These are phyloP conservation scores for Xylaria cubensis DNA, from an alignment of 495 filamentous ascomycete genomes.

Conservation along the genomic window DNA sequence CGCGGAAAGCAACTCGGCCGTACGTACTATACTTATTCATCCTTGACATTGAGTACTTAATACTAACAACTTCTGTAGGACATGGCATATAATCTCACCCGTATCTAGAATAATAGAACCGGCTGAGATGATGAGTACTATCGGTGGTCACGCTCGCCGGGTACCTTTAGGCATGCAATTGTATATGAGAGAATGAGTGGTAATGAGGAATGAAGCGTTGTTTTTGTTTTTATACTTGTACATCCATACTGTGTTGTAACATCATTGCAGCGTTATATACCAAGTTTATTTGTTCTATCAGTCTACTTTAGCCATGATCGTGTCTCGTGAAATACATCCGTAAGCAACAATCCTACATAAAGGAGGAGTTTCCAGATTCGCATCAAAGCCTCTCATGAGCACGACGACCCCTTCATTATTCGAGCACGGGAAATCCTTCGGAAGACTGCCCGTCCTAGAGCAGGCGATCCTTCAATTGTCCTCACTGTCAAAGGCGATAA, in stretches of 20 bases:
- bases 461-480: no score
- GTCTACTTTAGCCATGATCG: not conserved
- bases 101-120: not conserved
- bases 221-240: slow-evolving; percentile 4
- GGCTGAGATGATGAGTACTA: not conserved
- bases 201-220: slow-evolving; percentile 7
- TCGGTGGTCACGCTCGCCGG: not conserved
- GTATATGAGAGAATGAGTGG: not conserved
- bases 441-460: no score
- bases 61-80: slow-evolving; percentile 24
- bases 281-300: not conserved
- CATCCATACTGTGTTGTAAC: not conserved
- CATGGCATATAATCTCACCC: slow-evolving; percentile 6
- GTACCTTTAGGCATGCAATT: not conserved
- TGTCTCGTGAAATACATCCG: not conserved
- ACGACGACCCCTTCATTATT: no score
- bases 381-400: no score
- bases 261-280: slow-evolving; percentile 7
- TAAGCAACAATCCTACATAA: not conserved
- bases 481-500: no score
- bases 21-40: slow-evolving; percentile 42
- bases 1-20: slow-evolving; percentile 69
- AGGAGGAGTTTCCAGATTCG: no score
- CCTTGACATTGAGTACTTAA: not conserved
- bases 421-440: no score